phyloP scores from a whole-genome alignment of 371 early-diverging fungal species.

The Apophysomyces elegans region DNA sequence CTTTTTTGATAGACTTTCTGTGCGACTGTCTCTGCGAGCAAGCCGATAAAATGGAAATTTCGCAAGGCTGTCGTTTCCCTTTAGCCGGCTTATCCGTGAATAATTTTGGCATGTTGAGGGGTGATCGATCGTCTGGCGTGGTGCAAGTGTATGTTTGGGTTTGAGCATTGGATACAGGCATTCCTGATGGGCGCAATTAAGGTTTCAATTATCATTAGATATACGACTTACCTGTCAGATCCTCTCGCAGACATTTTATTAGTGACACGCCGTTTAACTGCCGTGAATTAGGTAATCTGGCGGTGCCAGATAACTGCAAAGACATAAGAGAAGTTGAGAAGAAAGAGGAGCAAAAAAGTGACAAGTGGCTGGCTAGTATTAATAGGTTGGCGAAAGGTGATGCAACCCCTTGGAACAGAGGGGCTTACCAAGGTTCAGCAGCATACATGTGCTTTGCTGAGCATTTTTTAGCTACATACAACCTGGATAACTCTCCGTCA shows the following conservation, averaged over 20 bases:
- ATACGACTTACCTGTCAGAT: slow-evolving; percentile 12
- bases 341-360: not conserved
- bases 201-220: not conserved
- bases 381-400: not conserved
- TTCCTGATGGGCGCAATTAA: slow-evolving; percentile 6
- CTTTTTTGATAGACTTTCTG: slow-evolving; percentile 1
- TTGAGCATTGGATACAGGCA: not conserved
- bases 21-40: not conserved
- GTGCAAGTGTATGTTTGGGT: not conserved
- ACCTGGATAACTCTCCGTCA: slow-evolving; percentile 6
- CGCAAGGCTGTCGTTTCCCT: not conserved
- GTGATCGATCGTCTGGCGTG: not conserved
- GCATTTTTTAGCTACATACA: not conserved
- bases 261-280: slow-evolving; percentile 15
- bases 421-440: not conserved
- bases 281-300: slow-evolving; percentile 18
- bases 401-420: not conserved
- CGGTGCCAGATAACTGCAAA: not conserved
- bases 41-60: not conserved
- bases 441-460: not conserved
- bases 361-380: slow-evolving; percentile 3
- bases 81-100: not conserved
- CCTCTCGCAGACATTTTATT: slow-evolving; percentile 8
- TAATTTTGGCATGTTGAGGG: not conserved
- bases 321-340: not conserved